Percentiles rank a stretch among this genome's conserved stretches.
These are phyloP conservation scores for Arthrobotrys iridis DNA, from an alignment of 2,329 filamentous ascomycete genomes.

Conservation along the genomic window DNA sequence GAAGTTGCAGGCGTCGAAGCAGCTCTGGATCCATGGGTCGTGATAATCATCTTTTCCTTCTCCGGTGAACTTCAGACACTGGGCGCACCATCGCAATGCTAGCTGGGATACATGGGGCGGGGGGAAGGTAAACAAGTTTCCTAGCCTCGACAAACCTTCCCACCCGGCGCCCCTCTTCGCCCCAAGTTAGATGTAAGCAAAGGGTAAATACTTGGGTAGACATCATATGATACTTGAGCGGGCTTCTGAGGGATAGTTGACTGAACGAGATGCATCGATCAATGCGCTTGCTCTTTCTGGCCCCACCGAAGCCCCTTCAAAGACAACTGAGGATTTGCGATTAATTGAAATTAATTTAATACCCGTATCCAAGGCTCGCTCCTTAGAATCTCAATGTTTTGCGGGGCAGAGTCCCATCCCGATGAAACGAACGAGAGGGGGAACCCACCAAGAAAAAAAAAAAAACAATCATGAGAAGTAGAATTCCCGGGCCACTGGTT, in stretches of 20 bases:
- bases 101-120: conserved; percentile 18
- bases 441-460: not conserved
- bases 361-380: not conserved
- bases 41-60: not conserved
- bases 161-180: not conserved
- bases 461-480: no score
- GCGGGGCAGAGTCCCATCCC: not conserved
- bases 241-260: not conserved
- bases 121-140: conserved; percentile 16
- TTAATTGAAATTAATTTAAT: not conserved
- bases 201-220: not conserved
- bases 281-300: conserved; percentile 2
- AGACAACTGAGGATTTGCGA: not conserved
- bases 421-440: conserved; percentile 5
- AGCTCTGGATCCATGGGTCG: conserved; percentile 1
- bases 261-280: not conserved
- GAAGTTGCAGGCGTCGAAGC: not conserved
- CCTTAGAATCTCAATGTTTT: not conserved
- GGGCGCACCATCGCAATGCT: conserved; percentile 8
- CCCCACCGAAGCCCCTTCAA: not conserved
- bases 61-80: not conserved
- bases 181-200: conserved; percentile 6
- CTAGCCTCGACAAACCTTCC: not conserved
- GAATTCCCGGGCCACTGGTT: conserved; percentile 3
- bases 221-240: not conserved